Evolutionary conservation across 768 basidiomycete genomes (phyloP), one percentile per base, ranked within the genome.

Genomic region (Gautieria morchelliformis): DNA sequence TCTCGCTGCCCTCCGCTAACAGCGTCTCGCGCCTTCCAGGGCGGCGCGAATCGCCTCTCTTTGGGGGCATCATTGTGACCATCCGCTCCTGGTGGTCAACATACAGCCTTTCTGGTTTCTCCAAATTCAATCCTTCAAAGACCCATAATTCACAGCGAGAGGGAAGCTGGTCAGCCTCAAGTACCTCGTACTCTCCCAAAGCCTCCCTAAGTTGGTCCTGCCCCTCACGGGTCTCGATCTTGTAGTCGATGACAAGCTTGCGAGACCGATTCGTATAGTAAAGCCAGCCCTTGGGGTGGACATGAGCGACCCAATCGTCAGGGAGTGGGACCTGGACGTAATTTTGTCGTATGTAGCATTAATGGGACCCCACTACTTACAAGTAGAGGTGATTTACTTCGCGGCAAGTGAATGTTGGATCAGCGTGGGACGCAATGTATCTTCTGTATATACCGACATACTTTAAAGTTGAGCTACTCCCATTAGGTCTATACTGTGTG

Each of bases 221-320:
- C 27, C 48, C 48, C 22, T 51, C 48, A 27, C 17, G 24, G 14
- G 41, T 9, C 17, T 48, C 56, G 6, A 58, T 50, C 27, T 35
- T 48, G 56, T 15, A 58, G 24, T 58, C 56, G 17, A 50, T 58
- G 45, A 58, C 35, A 22, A 58, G 40, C 27, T 48, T 44, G 2
- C 44, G 44, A 6, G 40, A 33, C 12, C 49, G 56, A 30, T 58
- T 47, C 17, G 24, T 41, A 37, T 49, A 58, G 39, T 58, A 58
- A 9, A 53, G 15, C 56, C 56, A 58, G 17, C 56, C 56, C 20
- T 42, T 50, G 32, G 56, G 56, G 20, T 58, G 56, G 35, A 52
- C 39, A 27, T 58, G 56, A 11, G 47, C n/a, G n/a, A 47, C 20
- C 56, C n/a, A n/a, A n/a, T n/a, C n/a, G n/a, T n/a, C n/a, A n/a